phyloP scores from a whole-genome alignment of 345 rosid genomes.

The Dovyalis caffra region DNA sequence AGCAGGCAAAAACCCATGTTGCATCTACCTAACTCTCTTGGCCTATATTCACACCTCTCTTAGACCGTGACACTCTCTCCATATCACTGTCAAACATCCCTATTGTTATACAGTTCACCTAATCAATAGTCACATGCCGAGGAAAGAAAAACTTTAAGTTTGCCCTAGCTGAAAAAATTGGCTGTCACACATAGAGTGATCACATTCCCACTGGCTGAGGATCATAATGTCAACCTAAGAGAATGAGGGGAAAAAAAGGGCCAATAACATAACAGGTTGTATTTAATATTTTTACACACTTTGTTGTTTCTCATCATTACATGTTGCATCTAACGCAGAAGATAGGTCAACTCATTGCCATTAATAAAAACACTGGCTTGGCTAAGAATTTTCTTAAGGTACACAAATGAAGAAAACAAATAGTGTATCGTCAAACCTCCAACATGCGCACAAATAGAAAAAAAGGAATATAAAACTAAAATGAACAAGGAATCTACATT shows the following conservation, averaged over 20 bases:
- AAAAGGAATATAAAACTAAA: too few species aligned
- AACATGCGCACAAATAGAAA: too few species aligned
- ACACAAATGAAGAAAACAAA: too few species aligned
- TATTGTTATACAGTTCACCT: not conserved
- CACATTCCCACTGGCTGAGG: not conserved
- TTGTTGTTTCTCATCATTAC: too few species aligned
- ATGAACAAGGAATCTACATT: too few species aligned
- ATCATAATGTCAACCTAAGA: not conserved
- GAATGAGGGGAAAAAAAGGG: not conserved
- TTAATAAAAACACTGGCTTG: too few species aligned
- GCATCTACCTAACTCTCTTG: not conserved
- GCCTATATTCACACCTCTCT: not conserved
- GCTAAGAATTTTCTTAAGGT: too few species aligned
- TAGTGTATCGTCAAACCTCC: too few species aligned
- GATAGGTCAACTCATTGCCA: too few species aligned
- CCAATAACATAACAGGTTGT: not conserved
- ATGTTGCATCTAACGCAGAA: too few species aligned
- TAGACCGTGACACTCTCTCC: not conserved
- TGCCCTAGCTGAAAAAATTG: not conserved
- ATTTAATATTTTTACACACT: too few species aligned
- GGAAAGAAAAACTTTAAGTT: not conserved
- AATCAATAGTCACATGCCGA: not conserved
- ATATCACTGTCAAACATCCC: not conserved
- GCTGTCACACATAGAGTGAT: not conserved
- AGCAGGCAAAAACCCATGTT: constrained; percentile 4